These are phyloP conservation scores for Albophoma yamanashiensis DNA, from an alignment of 2,329 filamentous ascomycete species.

Conservation along the genomic window DNA sequence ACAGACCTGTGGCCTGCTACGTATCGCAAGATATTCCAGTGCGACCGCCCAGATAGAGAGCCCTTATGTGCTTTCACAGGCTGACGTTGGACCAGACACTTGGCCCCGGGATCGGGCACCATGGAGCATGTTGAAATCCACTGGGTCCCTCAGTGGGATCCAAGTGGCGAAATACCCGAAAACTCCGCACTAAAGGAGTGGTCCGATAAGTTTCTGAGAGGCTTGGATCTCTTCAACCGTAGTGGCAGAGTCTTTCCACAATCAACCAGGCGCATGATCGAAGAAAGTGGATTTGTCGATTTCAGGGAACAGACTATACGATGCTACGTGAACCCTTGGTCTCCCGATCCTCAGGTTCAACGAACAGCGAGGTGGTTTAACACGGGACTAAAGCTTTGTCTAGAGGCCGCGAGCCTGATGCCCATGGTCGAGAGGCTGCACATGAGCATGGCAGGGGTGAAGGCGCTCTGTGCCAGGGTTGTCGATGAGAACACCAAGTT, in stretches of 20 bases:
- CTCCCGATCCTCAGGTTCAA: slow-evolving; percentile 49
- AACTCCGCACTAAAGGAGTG: slow-evolving; percentile 54
- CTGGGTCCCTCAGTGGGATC: slow-evolving; percentile 62
- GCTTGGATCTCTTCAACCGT: slow-evolving; percentile 54
- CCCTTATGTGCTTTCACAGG: not conserved
- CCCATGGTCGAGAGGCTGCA: slow-evolving; percentile 52
- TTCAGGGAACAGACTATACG: slow-evolving; percentile 59
- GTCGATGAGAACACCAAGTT: slow-evolving; percentile 59
- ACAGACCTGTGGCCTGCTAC: slow-evolving; percentile 57
- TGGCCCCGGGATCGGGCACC: slow-evolving; percentile 63
- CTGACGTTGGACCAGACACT: slow-evolving; percentile 42
- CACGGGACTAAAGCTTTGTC: slow-evolving; percentile 59
- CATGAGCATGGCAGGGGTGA: slow-evolving; percentile 46
- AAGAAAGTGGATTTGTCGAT: slow-evolving; percentile 67
- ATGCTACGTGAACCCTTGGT: slow-evolving; percentile 68
- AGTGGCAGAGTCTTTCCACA: slow-evolving; percentile 48
- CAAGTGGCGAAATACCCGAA: slow-evolving; percentile 49
- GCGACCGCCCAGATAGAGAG: not conserved
- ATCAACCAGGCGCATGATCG: slow-evolving; percentile 48
- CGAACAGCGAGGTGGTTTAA: slow-evolving; percentile 78
- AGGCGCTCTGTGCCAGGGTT: slow-evolving; percentile 49
- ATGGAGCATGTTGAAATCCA: slow-evolving; percentile 90
- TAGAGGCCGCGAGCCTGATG: slow-evolving; percentile 63
- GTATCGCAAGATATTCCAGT: slow-evolving; percentile 54
- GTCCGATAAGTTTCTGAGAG: slow-evolving; percentile 57